phyloP scores from a whole-genome alignment of 345 rosid genomes.

The Physaria fendleri region DNA sequence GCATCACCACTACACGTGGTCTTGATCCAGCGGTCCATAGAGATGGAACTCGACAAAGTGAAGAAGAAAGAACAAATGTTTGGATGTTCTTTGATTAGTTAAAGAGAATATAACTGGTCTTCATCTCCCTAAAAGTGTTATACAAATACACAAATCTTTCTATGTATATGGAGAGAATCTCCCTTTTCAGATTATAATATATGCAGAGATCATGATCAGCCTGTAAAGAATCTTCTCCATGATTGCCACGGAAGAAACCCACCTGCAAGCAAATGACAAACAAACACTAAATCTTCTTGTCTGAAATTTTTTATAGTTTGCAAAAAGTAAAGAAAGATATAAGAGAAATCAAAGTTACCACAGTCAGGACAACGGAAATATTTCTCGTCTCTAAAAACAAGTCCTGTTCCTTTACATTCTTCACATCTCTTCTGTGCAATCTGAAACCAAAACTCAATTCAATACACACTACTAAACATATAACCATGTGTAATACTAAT shows the following conservation, averaged over 20 bases:
- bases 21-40: constrained; percentile 21
- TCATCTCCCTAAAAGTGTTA: constrained; percentile 6
- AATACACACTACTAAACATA: neutral
- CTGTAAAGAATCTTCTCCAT: constrained; percentile 85
- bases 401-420: constrained; percentile 69
- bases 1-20: constrained; percentile 18
- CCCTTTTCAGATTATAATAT: neutral
- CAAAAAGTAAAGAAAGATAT: neutral
- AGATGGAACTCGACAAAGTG: constrained; percentile 17
- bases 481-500: neutral
- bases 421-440: constrained; percentile 71
- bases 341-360: constrained; percentile 29
- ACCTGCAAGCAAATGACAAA: constrained; percentile 38
- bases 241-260: constrained; percentile 96
- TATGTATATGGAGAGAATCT: neutral
- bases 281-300: neutral
- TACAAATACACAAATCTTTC: constrained; percentile 8
- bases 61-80: too few species aligned
- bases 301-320: neutral
- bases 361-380: constrained; percentile 62
- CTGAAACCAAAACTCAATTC: constrained; percentile 35
- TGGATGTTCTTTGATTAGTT: too few species aligned
- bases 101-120: too few species aligned
- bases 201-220: constrained; percentile 35
- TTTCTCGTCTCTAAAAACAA: constrained; percentile 46